Base-by-base conservation (phyloP, 192 early-diverging fungal species). In the Tieghemiomyces parasiticus region DNA sequence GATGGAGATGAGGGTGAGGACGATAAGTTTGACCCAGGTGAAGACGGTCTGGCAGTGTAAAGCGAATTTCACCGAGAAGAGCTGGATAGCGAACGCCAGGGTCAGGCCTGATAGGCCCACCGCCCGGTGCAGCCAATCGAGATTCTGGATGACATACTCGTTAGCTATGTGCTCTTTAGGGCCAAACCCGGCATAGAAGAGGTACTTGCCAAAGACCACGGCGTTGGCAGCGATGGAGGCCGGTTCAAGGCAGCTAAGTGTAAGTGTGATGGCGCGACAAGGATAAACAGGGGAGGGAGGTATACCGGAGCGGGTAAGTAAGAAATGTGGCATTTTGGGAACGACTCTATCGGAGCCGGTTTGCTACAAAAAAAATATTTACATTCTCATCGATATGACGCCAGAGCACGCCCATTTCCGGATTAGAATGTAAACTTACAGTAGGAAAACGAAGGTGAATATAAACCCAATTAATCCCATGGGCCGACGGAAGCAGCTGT, bases 401-500 rank as follows among this genome's bases (percentile, higher is more conserved):
- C 24, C 50, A 25, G 50, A 28, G 50, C 30, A 0, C 14, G n/a
- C 14, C 14, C 26, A 52, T 24, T 28, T 28, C 26, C 19, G 26
- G 20, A 52, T 25, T 29, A 0, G 24, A 14, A 2, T 1, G 20
- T 52, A 30, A 24, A 53, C 60, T 46, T 45, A 61, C 60, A 64
- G 0, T 13, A 78, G 63, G 20, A 60, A 61, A 25, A 65, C 53
- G 54, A 71, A 35, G 49, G 70, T 71, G 35, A 78, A 78, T 28
- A 78, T 32, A 52, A 73, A 78, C 16, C 72, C 46, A 35, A 76
- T 25, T n/a, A 78, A 61, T 0, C 68, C 69, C 19, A 67, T 71
- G 20, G 79, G 79, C 13, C 64, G 55, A 46, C 71, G 77, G 59
- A 70, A 81, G n/a, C 70, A 69, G 35, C 69, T 64, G 19, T 72